Percentiles rank a stretch among this genome's conserved stretches.
Evolutionary conservation across 164 flowering plant species (phyloP).

Genomic region (Cinnamomum micranthum): DNA sequence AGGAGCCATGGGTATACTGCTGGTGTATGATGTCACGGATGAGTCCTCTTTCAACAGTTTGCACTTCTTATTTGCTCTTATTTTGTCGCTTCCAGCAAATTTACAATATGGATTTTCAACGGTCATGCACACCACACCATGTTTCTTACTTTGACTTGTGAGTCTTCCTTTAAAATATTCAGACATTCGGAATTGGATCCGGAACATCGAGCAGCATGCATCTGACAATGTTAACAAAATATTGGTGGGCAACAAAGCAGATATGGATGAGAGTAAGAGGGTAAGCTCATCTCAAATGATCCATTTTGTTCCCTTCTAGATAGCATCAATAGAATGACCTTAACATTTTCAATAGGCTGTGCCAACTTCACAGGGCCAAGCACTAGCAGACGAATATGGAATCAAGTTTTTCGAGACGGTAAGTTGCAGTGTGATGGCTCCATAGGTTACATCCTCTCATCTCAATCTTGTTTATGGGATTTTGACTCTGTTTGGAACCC

Average conservation of each 20-base stretch:
- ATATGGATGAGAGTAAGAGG: conserved; percentile 75
- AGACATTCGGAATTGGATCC: conserved; percentile 72
- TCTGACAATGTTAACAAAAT: conserved; percentile 69
- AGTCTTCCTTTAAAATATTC: conserved; percentile 11
- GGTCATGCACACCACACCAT: neutral
- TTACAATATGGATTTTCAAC: neutral
- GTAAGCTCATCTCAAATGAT: conserved; percentile 21
- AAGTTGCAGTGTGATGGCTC: conserved; percentile 10
- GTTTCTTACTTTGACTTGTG: conserved; percentile 8
- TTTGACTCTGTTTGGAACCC: neutral
- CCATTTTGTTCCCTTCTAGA: neutral
- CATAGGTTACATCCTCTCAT: neutral
- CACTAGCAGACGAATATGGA: conserved; percentile 54
- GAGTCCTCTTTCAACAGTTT: conserved; percentile 55
- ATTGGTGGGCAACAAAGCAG: conserved; percentile 70
- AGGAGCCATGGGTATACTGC: conserved; percentile 64
- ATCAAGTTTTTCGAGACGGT: conserved; percentile 57
- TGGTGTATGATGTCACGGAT: conserved; percentile 60
- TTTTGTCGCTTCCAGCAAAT: neutral
- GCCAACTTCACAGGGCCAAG: conserved; percentile 51
- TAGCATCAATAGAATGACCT: neutral
- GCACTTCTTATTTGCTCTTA: conserved; percentile 7
- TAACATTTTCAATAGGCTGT: conserved; percentile 36
- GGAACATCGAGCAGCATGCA: conserved; percentile 69
- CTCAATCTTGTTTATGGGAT: neutral